A percentile compares a stretch with the other conserved stretches of the same genome.
Conservation (phyloP, 106 monocot genomes). For the Apostasia ramifera region DNA sequence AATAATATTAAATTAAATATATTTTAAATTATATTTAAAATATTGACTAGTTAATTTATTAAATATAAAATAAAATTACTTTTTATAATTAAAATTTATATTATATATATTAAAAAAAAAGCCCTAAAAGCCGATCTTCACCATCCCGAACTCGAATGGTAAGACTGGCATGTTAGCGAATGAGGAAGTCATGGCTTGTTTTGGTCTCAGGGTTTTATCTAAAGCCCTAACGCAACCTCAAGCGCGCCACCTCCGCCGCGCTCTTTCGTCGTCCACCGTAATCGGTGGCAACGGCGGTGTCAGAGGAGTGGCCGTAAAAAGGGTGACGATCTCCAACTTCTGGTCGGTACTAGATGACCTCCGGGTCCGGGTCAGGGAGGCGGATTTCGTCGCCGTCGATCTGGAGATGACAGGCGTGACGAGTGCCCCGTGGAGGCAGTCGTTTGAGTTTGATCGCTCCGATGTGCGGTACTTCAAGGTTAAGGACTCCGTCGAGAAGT, state of each 20-base stretch:
- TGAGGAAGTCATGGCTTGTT: constrained; percentile 10
- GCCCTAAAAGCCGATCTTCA: not conserved
- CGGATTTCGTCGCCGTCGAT: constrained; percentile 86
- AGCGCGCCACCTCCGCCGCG: constrained; percentile 1
- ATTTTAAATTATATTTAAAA: no score
- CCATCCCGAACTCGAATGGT: not conserved
- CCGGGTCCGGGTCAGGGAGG: constrained; percentile 34
- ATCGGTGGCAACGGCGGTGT: not conserved
- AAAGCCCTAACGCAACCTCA: constrained; percentile 11
- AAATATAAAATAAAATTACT: no score
- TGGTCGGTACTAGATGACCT: constrained; percentile 44
- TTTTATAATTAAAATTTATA: no score
- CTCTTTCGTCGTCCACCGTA: constrained; percentile 3
- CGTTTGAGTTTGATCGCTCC: constrained; percentile 72
- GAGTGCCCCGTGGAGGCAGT: constrained; percentile 86
- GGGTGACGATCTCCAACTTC: constrained; percentile 75
- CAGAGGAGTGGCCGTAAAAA: constrained; percentile 52
- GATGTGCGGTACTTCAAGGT: constrained; percentile 88
- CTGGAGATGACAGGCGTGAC: constrained; percentile 94
- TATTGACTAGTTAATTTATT: no score
- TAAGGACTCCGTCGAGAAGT: constrained; percentile 80
- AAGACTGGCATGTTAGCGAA: constrained; percentile 1
- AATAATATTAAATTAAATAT: no score
- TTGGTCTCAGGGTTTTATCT: constrained; percentile 1
- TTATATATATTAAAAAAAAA: no score